These are phyloP conservation scores for Fusarium cyanostomum DNA, from an alignment of 2,329 filamentous ascomycete species.

Conservation along the genomic window DNA sequence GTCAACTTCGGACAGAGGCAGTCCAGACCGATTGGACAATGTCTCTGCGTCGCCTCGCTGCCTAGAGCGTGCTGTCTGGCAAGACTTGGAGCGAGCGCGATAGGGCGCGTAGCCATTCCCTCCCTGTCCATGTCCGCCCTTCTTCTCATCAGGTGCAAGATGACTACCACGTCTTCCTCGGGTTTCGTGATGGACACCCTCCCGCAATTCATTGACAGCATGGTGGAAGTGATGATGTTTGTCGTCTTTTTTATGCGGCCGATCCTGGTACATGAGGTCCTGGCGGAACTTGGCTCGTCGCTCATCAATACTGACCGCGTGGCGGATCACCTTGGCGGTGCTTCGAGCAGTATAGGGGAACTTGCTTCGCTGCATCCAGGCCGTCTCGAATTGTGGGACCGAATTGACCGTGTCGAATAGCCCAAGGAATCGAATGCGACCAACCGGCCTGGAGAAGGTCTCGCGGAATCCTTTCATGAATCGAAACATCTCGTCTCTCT, in stretches of 20 bases:
- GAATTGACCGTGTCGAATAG: conserved; percentile 87
- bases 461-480: conserved; percentile 85
- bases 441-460: conserved; percentile 80
- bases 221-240: conserved; percentile 40
- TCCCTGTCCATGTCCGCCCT: neutral
- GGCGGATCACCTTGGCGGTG: conserved; percentile 69
- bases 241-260: conserved; percentile 22
- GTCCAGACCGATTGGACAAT: conserved; percentile 46
- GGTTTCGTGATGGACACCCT: conserved; percentile 19
- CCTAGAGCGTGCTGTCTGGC: conserved; percentile 40
- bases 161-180: conserved; percentile 30
- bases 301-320: conserved; percentile 77
- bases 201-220: conserved; percentile 34
- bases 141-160: conserved; percentile 23
- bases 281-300: conserved; percentile 76
- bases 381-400: conserved; percentile 78
- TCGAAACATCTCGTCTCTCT: conserved; percentile 67
- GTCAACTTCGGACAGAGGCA: conserved; percentile 41
- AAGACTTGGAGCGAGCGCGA: conserved; percentile 52
- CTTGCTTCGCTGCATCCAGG: conserved; percentile 81
- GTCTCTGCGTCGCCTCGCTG: conserved; percentile 38
- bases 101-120: conserved; percentile 51
- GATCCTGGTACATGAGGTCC: conserved; percentile 69
- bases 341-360: conserved; percentile 74
- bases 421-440: conserved; percentile 78